Percentiles rank a stretch among this genome's conserved stretches.
These are phyloP conservation scores for Russula ochroleuca DNA, from an alignment of 768 basidiomycete genomes.

Conservation along the genomic window DNA sequence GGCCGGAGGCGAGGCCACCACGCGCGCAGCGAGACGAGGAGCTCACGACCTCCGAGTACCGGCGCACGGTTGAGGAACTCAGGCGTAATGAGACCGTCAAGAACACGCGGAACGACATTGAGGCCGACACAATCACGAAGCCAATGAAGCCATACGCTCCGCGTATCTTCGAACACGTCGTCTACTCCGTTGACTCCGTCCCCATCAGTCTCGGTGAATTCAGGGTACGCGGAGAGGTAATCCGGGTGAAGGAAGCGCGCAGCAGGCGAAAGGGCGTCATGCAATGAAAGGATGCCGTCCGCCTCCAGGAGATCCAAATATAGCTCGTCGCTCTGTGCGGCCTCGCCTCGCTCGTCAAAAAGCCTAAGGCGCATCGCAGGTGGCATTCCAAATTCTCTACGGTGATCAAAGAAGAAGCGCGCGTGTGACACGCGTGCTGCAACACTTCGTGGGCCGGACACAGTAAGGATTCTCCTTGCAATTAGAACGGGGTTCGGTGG, in stretches of 20 bases:
- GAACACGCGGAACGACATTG: slow-evolving; percentile 24
- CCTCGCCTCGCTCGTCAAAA: slow-evolving; percentile 7
- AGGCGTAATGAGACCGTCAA: slow-evolving; percentile 12
- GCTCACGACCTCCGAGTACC: not conserved
- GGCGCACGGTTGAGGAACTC: slow-evolving; percentile 15
- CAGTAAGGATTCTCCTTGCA: slow-evolving; percentile 18
- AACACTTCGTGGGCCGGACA: slow-evolving; percentile 4
- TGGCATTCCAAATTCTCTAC: slow-evolving; percentile 4
- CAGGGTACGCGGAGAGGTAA: slow-evolving; percentile 18
- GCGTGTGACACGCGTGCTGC: slow-evolving; percentile 11
- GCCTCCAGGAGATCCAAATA: slow-evolving; percentile 17
- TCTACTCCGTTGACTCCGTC: not conserved
- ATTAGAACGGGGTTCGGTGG: slow-evolving; percentile 12
- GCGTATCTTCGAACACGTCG: not conserved
- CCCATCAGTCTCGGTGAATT: not conserved
- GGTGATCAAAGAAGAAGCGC: slow-evolving; percentile 26
- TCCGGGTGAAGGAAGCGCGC: slow-evolving; percentile 20
- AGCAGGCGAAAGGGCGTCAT: slow-evolving; percentile 13
- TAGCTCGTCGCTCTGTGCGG: slow-evolving; percentile 11
- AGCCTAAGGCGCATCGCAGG: slow-evolving; percentile 15
- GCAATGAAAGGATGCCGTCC: slow-evolving; percentile 7
- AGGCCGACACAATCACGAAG: slow-evolving; percentile 22
- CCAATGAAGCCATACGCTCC: slow-evolving; percentile 25
- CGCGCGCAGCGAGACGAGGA: slow-evolving; percentile 13
- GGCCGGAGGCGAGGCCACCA: slow-evolving; percentile 17